Evolutionary conservation across 192 early-diverging fungal genomes (phyloP), one percentile per base, ranked within the genome.

Genomic region (Backusella macrospora): DNA sequence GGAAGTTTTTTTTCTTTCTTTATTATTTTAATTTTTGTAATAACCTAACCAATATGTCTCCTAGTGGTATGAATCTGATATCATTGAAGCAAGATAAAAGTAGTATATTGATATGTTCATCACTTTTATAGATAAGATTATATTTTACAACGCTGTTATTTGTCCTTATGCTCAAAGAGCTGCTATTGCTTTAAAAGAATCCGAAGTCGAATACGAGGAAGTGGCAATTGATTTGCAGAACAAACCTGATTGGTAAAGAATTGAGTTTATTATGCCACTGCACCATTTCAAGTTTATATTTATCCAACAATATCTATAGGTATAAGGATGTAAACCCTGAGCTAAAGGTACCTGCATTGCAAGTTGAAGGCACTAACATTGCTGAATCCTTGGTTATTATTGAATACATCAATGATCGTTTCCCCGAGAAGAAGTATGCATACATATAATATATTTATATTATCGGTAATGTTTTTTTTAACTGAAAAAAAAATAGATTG

Each of bases 111-210:
- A 46, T 46, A 14, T 46, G 9, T 13, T 26, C 26, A 26, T 26
- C 10, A 18, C 8, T 18, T 59, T 12, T 59, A 12, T 66, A 66
- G 70, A 71, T 43, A 86, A 86, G 73, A 72, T 86, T 63, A 86
- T 82, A 6, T 83, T 92, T 49, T 92, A 92, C 83, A 87, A 84
- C 62, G 64, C 76, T 34, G 23, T 46, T 9, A n/a, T 76, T 29
- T 92, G 91, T 73, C 92, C 92, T n/a, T 93, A 83, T 48, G 90
- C 92, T 15, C 90, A 89, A 43, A 89, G 92, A 42, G 85, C 88
- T 0, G 77, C 84, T 42, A 86, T 92, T 43, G 88, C 91, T 2
- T 76, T 92, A 18, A 81, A 82, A 34, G 88, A 89, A 59, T 79
- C 84, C 70, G 81, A 84, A 9, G 78, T 81, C 14, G 79, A 82